phyloP scores from a whole-genome alignment of 2,329 filamentous ascomycete genomes.

The Colletotrichum sp. region DNA sequence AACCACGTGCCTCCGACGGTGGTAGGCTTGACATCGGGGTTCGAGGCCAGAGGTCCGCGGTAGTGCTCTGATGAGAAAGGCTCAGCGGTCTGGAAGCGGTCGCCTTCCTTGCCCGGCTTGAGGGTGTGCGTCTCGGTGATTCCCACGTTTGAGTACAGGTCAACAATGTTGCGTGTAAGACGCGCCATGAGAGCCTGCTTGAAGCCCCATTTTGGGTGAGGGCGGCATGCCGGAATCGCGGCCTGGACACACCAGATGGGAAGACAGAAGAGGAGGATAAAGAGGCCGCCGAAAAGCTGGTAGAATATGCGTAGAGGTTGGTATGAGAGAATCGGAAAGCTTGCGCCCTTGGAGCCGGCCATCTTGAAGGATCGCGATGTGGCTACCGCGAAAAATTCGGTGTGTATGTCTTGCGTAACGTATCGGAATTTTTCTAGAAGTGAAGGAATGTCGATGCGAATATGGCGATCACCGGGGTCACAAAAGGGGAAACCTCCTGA shows the following conservation, averaged over 20 bases:
- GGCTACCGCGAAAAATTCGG: not conserved
- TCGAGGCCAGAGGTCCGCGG: slow-evolving; percentile 14
- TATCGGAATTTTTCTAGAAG: not conserved
- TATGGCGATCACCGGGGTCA: not conserved
- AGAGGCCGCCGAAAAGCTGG: not conserved
- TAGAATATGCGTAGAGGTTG: not conserved
- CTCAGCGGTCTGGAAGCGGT: slow-evolving; percentile 26
- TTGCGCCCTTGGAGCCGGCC: not conserved
- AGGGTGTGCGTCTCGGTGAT: slow-evolving; percentile 18
- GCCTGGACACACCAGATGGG: not conserved
- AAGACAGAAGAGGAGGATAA: not conserved
- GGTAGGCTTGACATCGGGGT: slow-evolving; percentile 19
- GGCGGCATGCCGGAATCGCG: not conserved
- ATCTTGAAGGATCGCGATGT: not conserved
- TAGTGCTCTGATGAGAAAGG: slow-evolving; percentile 22
- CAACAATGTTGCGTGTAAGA: not conserved
- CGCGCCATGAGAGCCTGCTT: slow-evolving; percentile 6
- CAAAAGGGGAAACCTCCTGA: not conserved
- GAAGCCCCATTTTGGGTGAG: slow-evolving; percentile 9
- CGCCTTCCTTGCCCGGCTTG: slow-evolving; percentile 29
- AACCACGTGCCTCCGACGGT: slow-evolving; percentile 28
- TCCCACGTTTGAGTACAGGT: slow-evolving; percentile 4
- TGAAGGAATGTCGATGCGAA: not conserved
- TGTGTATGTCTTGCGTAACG: not conserved
- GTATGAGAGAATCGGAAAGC: not conserved